A percentile compares a stretch with the other conserved stretches of the same genome.
phyloP scores from a whole-genome alignment of 495 filamentous ascomycete species.

The Talaromyces adpressus region DNA sequence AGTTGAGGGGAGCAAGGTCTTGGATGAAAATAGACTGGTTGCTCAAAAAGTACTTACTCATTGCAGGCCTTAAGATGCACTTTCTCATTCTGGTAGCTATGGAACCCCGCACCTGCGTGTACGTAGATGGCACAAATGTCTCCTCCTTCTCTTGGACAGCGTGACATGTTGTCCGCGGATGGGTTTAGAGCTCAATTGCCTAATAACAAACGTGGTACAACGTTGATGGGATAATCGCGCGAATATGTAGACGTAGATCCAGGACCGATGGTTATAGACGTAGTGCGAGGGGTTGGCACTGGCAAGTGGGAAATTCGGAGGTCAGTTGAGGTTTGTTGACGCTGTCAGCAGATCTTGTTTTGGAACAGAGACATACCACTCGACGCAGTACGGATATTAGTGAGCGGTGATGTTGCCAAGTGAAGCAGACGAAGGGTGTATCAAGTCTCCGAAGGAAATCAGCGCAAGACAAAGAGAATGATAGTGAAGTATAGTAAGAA shows the following conservation, averaged over 20 bases:
- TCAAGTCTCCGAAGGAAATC: neutral
- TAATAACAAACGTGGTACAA: neutral
- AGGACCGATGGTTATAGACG: neutral
- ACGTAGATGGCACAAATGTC: slow-evolving; percentile 74
- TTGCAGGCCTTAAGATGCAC: slow-evolving; percentile 79
- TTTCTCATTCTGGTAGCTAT: slow-evolving; percentile 74
- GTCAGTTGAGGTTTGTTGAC: neutral
- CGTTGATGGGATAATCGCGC: neutral
- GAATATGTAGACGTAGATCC: neutral
- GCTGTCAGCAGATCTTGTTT: neutral
- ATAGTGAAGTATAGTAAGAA: neutral
- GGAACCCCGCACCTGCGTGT: slow-evolving; percentile 94
- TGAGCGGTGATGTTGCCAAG: neutral
- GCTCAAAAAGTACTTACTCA: slow-evolving; percentile 54
- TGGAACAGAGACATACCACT: neutral
- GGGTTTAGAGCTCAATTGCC: neutral
- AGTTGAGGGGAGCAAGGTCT: neutral
- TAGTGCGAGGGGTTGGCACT: neutral
- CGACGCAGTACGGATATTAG: neutral
- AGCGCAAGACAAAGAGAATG: neutral
- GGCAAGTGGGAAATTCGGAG: neutral
- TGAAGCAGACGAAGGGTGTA: neutral
- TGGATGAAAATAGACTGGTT: neutral
- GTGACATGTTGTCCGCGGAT: slow-evolving; percentile 17
- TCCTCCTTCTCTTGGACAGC: slow-evolving; percentile 22